Evolutionary conservation across 768 basidiomycete species (phyloP).

Genomic region (Strobilomyces confusus): DNA sequence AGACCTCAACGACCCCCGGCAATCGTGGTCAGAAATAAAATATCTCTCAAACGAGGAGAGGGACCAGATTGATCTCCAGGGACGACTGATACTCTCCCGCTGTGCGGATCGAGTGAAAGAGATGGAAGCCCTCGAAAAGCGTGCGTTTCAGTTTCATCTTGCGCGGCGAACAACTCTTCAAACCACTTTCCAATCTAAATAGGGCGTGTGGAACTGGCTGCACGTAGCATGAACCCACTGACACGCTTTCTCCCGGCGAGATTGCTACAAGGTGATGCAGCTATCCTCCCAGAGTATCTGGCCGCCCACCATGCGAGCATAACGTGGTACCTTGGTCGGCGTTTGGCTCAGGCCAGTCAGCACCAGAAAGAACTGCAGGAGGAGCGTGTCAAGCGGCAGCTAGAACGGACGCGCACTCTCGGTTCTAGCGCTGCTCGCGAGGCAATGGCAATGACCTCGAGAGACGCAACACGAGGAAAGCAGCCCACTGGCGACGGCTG

Average conservation of each 20-base stretch:
- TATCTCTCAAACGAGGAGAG: conserved; percentile 85
- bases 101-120: conserved; percentile 85
- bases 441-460: conserved; percentile 42
- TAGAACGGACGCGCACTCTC: conserved; percentile 78
- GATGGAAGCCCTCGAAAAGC: conserved; percentile 85
- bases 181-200: conserved; percentile 12
- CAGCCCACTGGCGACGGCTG: conserved; percentile 43
- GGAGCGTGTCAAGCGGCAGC: conserved; percentile 83
- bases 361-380: conserved; percentile 88
- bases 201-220: conserved; percentile 68
- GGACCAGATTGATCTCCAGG: conserved; percentile 93
- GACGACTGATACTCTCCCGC: conserved; percentile 76
- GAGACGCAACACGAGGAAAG: conserved; percentile 21
- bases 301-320: conserved; percentile 93
- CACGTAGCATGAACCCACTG: conserved; percentile 61
- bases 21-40: conserved; percentile 60
- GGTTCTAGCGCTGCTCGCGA: conserved; percentile 77
- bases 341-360: conserved; percentile 76
- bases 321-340: conserved; percentile 84
- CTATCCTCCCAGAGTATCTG: conserved; percentile 52
- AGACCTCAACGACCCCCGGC: conserved; percentile 49
- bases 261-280: conserved; percentile 56
- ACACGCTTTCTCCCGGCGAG: conserved; percentile 69
- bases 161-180: conserved; percentile 15
- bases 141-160: conserved; percentile 45